phyloP scores from a whole-genome alignment of 164 flowering plant genomes.

The Aristolochia californica region DNA sequence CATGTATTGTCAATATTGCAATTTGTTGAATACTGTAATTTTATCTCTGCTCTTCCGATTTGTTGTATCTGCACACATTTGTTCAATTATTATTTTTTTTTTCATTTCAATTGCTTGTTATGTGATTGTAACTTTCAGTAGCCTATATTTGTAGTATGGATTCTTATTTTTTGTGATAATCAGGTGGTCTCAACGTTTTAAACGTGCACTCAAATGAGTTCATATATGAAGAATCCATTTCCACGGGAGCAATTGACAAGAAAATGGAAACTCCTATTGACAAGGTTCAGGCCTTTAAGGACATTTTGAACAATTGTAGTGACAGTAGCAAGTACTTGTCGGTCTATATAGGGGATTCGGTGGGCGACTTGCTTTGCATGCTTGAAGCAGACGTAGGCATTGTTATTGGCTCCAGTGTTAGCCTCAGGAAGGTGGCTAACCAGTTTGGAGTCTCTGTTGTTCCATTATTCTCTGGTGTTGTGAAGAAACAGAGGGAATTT shows the following conservation, averaged over 20 bases:
- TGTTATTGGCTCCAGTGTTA: conserved; percentile 25
- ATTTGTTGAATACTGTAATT: too few species aligned
- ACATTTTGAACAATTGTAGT: conserved; percentile 8
- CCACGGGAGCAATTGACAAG: conserved; percentile 24
- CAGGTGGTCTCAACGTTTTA: conserved; percentile 24
- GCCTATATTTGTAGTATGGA: too few species aligned
- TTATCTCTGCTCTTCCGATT: too few species aligned
- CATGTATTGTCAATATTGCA: too few species aligned
- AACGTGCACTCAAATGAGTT: conserved; percentile 30
- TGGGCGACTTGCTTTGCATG: conserved; percentile 30
- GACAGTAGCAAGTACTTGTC: conserved; percentile 13
- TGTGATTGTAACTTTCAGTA: too few species aligned
- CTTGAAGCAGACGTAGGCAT: conserved; percentile 30
- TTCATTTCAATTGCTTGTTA: too few species aligned
- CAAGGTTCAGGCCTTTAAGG: conserved; percentile 22
- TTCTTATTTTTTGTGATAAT: not conserved
- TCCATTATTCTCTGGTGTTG: conserved; percentile 26
- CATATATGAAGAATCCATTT: conserved; percentile 17
- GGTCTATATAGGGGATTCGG: conserved; percentile 26
- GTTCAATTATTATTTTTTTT: too few species aligned
- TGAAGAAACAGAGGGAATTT: conserved; percentile 22
- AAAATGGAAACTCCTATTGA: conserved; percentile 30
- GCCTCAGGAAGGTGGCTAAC: conserved; percentile 20
- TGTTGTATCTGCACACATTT: too few species aligned
- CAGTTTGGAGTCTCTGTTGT: conserved; percentile 26